A percentile compares a stretch with the other conserved stretches of the same genome.
These are phyloP conservation scores for Ephemerocybe angulata DNA, from an alignment of 768 basidiomycete species.

Conservation along the genomic window DNA sequence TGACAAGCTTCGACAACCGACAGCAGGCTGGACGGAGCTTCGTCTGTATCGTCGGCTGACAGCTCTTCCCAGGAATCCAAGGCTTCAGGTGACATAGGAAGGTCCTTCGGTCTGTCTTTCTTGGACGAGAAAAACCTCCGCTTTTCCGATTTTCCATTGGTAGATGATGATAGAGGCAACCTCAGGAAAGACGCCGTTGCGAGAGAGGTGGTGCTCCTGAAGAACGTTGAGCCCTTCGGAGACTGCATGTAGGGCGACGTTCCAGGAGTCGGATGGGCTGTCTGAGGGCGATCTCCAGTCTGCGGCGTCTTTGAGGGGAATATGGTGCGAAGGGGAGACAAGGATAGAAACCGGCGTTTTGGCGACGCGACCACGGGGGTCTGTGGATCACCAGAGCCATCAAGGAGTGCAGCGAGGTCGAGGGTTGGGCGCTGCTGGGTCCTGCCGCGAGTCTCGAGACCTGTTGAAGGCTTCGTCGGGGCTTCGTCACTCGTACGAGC, in stretches of 20 bases:
- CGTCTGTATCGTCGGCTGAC: constrained; percentile 15
- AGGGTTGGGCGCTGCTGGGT: constrained; percentile 1
- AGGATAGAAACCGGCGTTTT: constrained; percentile 39
- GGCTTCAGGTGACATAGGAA: constrained; percentile 3
- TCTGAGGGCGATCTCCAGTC: constrained; percentile 31
- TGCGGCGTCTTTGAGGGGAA: constrained; percentile 35
- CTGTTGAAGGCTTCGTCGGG: constrained; percentile 8
- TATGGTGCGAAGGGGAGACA: constrained; percentile 45
- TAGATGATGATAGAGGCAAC: constrained; percentile 23
- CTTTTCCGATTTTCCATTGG: constrained; percentile 30
- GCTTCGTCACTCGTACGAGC: constrained; percentile 10
- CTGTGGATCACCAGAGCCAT: not conserved
- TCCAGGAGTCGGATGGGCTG: constrained; percentile 38
- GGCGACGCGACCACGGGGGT: constrained; percentile 16
- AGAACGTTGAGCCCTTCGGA: constrained; percentile 28
- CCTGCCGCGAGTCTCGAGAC: constrained; percentile 8
- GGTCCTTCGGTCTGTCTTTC: constrained; percentile 31
- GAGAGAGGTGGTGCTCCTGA: constrained; percentile 46
- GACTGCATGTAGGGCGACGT: constrained; percentile 38
- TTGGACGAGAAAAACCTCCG: constrained; percentile 36
- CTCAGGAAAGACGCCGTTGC: constrained; percentile 36
- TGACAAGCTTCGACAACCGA: constrained; percentile 22
- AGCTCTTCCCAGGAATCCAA: constrained; percentile 47
- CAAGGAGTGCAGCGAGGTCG: constrained; percentile 1
- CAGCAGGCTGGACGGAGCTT: constrained; percentile 24